A percentile compares a stretch with the other conserved stretches of the same genome.
Evolutionary conservation across 2,329 filamentous ascomycete species (phyloP).

Genomic region (Malbranchea cinnamomea): DNA sequence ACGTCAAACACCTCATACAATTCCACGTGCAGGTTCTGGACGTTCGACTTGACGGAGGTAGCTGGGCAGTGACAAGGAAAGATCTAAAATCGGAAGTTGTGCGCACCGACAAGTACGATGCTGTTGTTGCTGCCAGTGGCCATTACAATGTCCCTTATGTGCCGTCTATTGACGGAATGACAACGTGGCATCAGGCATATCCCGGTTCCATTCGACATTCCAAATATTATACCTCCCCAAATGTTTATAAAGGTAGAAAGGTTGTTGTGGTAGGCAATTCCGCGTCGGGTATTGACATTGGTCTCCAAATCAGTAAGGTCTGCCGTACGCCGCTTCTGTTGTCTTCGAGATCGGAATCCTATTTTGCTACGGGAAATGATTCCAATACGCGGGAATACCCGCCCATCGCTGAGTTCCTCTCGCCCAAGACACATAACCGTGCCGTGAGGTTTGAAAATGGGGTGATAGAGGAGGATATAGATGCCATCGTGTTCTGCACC

Average conservation of each 20-base stretch:
- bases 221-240: slow-evolving; percentile 60
- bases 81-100: slow-evolving; percentile 32
- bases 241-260: slow-evolving; percentile 51
- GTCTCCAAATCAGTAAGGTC: slow-evolving; percentile 52
- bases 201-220: slow-evolving; percentile 55
- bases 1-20: slow-evolving; percentile 50
- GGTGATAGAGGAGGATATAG: slow-evolving; percentile 49
- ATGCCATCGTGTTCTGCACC: slow-evolving; percentile 72
- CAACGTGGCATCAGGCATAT: slow-evolving; percentile 43
- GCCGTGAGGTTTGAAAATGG: slow-evolving; percentile 55
- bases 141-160: slow-evolving; percentile 58
- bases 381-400: slow-evolving; percentile 43
- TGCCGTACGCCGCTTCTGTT: slow-evolving; percentile 49
- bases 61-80: slow-evolving; percentile 47
- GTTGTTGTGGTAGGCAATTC: slow-evolving; percentile 74
- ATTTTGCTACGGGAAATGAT: slow-evolving; percentile 23
- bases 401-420: slow-evolving; percentile 38
- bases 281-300: slow-evolving; percentile 73
- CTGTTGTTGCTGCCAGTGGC: slow-evolving; percentile 59
- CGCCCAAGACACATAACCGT: slow-evolving; percentile 37
- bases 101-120: slow-evolving; percentile 47
- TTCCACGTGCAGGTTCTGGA: slow-evolving; percentile 59
- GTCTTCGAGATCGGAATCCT: slow-evolving; percentile 40
- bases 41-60: slow-evolving; percentile 30
- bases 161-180: slow-evolving; percentile 46